Conservation (phyloP, 768 basidiomycete species). For the Antrodiella citrinella region DNA sequence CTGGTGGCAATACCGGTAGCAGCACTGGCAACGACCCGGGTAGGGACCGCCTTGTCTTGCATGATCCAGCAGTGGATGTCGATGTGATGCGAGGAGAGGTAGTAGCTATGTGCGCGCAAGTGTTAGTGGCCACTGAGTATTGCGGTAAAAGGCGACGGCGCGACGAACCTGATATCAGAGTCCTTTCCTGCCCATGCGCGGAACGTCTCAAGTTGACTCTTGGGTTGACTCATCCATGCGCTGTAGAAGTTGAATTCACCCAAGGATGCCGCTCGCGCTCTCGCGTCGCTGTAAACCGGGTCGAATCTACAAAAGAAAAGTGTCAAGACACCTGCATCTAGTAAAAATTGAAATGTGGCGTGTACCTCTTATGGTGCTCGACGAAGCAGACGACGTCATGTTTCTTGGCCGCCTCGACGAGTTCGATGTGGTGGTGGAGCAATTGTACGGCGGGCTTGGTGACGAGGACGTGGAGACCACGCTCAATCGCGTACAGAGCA, state of each 20-base stretch:
- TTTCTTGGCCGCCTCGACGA: slow-evolving; percentile 70
- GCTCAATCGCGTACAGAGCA: slow-evolving; percentile 79
- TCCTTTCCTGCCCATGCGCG: slow-evolving; percentile 93
- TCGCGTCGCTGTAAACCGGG: slow-evolving; percentile 89
- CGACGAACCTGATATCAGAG: slow-evolving; percentile 72
- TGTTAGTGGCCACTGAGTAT: background rate
- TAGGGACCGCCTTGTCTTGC: slow-evolving; percentile 66
- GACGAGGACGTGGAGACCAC: slow-evolving; percentile 79
- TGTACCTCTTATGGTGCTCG: slow-evolving; percentile 86
- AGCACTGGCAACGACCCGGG: slow-evolving; percentile 84
- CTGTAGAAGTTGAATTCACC: slow-evolving; percentile 95
- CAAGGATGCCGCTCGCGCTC: slow-evolving; percentile 61
- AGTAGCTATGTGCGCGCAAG: slow-evolving; percentile 58
- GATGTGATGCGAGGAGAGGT: slow-evolving; percentile 92
- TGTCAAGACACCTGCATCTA: too few relatives aligned
- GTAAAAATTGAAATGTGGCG: too few relatives aligned
- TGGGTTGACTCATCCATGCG: slow-evolving; percentile 97
- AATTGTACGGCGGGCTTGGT: slow-evolving; percentile 91
- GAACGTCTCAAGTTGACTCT: slow-evolving; percentile 91
- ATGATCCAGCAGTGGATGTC: slow-evolving; percentile 85
- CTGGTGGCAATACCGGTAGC: slow-evolving; percentile 86
- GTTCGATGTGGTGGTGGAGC: slow-evolving; percentile 71
- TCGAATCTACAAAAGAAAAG: slow-evolving; percentile 77
- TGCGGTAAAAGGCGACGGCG: background rate
- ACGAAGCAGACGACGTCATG: slow-evolving; percentile 84